Base-by-base conservation (phyloP, 371 early-diverging fungal genomes). In the Dinochytrium kinnereticum region DNA sequence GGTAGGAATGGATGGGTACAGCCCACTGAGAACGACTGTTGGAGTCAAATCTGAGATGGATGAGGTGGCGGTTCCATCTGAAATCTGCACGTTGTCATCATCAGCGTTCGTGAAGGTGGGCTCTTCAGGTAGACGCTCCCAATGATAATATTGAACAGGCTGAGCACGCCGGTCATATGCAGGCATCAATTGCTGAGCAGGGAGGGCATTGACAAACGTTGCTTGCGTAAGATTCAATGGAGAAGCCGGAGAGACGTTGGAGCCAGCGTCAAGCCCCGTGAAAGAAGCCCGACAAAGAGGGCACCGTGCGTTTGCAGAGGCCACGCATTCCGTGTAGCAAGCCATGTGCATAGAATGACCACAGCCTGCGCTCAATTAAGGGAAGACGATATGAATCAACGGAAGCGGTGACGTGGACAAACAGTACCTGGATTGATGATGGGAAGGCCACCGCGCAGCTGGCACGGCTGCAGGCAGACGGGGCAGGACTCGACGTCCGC, bases 391-490 rank as follows among this genome's bases (percentile, higher is more conserved):
- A n/a, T n/a, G n/a, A n/a, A n/a, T n/a, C n/a, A n/a, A n/a, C n/a
- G n/a, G n/a, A n/a, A n/a, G n/a, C n/a, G n/a, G n/a, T n/a, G n/a
- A n/a, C n/a, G n/a, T n/a, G n/a, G n/a, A n/a, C n/a, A n/a, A n/a
- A n/a, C n/a, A n/a, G n/a, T n/a, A 53, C 73, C 73, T 2, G 73
- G 73, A 59, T 73, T 73, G 61, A 73, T 51, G 44, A 68, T 17
- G 0, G 73, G 73, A 0, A n/a, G 15, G 1, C 69, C 68, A 34
- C 73, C 73, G 2, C 73, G 50, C n/a, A 34, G 67, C 21, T 67
- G 59, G n/a, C 66, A 38, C 13, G 34, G 13, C 19, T 28, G 19
- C 39, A 68, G 59, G 38, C 73, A 73, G 21, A 73, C 64, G 26
- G 57, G 30, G 51, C 73, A 73, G 28, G 19, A 13, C n/a, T n/a